Conservation (phyloP, 306 rosid genomes). For the Medicago truncatula region DNA sequence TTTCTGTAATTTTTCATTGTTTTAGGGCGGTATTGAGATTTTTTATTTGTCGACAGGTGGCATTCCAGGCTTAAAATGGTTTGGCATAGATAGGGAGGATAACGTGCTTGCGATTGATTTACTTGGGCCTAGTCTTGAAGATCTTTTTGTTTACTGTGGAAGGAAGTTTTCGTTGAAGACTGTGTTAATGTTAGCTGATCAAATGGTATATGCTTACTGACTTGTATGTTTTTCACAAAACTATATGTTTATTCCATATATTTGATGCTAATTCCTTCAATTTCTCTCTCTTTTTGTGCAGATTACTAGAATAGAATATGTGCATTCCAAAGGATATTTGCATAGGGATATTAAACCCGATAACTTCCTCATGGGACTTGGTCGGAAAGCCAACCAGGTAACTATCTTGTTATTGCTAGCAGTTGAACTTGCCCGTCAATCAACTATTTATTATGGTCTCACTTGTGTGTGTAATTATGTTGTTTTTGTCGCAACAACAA, state of each 20-base stretch:
- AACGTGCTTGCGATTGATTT: conserved; percentile 63
- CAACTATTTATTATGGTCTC: conserved; percentile 1
- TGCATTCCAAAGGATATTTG: conserved; percentile 91
- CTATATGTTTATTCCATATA: background rate
- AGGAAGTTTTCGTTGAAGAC: conserved; percentile 63
- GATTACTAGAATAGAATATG: conserved; percentile 90
- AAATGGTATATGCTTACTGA: conserved; percentile 51
- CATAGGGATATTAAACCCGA: conserved; percentile 97
- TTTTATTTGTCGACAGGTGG: conserved; percentile 50
- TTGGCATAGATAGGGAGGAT: conserved; percentile 57
- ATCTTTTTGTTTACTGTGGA: conserved; percentile 64
- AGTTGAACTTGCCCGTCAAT: conserved; percentile 11
- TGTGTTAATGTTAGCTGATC: conserved; percentile 65
- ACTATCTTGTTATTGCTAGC: conserved; percentile 29
- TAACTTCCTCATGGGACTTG: conserved; percentile 98
- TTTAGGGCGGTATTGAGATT: conserved; percentile 21
- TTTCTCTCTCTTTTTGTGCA: conserved; percentile 13
- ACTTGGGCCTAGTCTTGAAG: conserved; percentile 68
- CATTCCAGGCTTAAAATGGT: conserved; percentile 59
- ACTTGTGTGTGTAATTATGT: conserved; percentile 16
- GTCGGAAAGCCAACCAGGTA: conserved; percentile 98
- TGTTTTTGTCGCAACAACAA: background rate
- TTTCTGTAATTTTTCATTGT: background rate
- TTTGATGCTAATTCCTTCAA: conserved; percentile 1
- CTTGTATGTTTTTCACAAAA: background rate